Evolutionary conservation across 345 rosid species (phyloP), one percentile per base, ranked within the genome.

Genomic region (Euphorbia pulcherrima): DNA sequence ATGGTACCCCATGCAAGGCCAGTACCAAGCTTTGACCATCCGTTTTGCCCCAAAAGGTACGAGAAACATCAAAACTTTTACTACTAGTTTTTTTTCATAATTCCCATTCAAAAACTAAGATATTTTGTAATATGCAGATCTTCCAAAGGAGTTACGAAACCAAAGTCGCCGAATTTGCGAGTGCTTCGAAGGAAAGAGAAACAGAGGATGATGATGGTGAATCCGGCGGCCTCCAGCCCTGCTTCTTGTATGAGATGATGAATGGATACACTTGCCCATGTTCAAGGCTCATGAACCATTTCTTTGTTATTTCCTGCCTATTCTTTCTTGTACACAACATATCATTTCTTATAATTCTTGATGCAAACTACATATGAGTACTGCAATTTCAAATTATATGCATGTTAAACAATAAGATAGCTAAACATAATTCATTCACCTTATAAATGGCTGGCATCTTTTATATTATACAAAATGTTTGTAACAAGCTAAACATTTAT

Each of bases 1-100:
- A 70, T 95, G 97, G 97, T 92, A 68, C 97, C 93, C 66, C 92
- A 84, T 53, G 96, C 97, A 11, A 86, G 88, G 79, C 97, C 99
- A 18, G 77, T 88, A 26, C 99, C 99, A 12, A 92, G 85, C 35
- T 95, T 95, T 72, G 77, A 78, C 74, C 81, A 80, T 58, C 97
- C 99, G 27, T 95, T 95, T 82, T 86, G 84, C 75, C 99, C 99
- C 20, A 84, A 78, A 44, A 89, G 78, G 92, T 89, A 87, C n/a
- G n/a, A 39, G 83, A 58, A 62, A 70, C 64, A 62, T 9, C 18
- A 18, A 20, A 11, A 41, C 2, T 11, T 41, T 48, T 29, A 65
- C 17, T 16, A 44, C 16, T 4, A 11, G 16, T n/a, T n/a, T n/a
- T n/a, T n/a, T n/a, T n/a, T 44, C 50, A 44, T 14, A 11, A 44